These are phyloP conservation scores for Hydrangea macrophylla DNA, from an alignment of 148 eudicot species.

Conservation along the genomic window DNA sequence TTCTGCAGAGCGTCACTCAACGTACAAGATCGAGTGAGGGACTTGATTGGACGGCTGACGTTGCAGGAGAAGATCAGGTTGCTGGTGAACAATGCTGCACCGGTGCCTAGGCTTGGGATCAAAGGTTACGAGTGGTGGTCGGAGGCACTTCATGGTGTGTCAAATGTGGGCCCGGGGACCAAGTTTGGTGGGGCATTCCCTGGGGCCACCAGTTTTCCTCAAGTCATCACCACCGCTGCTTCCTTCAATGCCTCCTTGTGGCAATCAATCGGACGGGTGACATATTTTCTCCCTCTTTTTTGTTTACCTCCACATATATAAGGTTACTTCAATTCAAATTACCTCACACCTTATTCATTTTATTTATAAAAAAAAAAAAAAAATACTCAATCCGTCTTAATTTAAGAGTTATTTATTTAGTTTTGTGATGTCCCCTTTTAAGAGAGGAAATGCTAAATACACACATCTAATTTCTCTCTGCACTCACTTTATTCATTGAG, in stretches of 20 bases:
- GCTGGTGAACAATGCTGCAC: slow-evolving; percentile 71
- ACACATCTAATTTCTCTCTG: no score
- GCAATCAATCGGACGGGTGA: slow-evolving; percentile 83
- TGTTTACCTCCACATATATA: no score
- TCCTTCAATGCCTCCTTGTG: slow-evolving; percentile 74
- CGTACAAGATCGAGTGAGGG: slow-evolving; percentile 46
- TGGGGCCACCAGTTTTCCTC: slow-evolving; percentile 90
- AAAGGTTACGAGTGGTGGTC: slow-evolving; percentile 96
- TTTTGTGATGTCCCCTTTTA: no score
- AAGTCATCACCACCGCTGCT: slow-evolving; percentile 88
- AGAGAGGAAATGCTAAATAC: no score
- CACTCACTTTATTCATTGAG: no score
- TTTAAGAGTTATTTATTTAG: no score
- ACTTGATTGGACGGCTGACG: slow-evolving; percentile 65
- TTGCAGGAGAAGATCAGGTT: slow-evolving; percentile 63
- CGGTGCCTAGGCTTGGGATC: slow-evolving; percentile 71
- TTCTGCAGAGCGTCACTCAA: slow-evolving; percentile 60
- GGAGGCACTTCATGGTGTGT: slow-evolving; percentile 93
- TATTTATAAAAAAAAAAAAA: no score
- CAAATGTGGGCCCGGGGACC: slow-evolving; percentile 79
- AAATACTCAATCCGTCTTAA: no score
- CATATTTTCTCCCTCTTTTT: not conserved
- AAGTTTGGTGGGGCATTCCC: slow-evolving; percentile 63
- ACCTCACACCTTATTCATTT: no score
- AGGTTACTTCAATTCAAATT: no score